Evolutionary conservation across 2,329 filamentous ascomycete genomes (phyloP).

Genomic region (Parastagonospora nodorum): DNA sequence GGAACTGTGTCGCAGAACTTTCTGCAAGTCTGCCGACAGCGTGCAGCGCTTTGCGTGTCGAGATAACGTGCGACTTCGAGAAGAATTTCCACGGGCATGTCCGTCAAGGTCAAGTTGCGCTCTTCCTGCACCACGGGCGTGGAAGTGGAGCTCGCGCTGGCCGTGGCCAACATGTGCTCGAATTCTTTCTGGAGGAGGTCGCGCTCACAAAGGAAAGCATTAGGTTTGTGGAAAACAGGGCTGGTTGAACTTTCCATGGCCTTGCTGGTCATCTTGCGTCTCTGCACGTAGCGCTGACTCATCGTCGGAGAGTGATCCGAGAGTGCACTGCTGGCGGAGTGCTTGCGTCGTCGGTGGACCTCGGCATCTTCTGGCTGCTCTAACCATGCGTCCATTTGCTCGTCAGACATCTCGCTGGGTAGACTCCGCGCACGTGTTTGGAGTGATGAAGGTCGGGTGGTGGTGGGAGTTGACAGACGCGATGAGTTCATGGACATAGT

Average conservation of each 20-base stretch:
- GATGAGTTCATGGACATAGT: neutral
- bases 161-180: neutral
- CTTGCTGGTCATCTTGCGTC: neutral
- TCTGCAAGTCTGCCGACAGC: neutral
- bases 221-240: neutral
- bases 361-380: slow-evolving; percentile 23
- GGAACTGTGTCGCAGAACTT: slow-evolving; percentile 2
- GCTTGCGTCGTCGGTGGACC: slow-evolving; percentile 17
- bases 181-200: neutral
- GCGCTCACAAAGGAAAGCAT: neutral
- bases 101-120: neutral
- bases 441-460: slow-evolving; percentile 3
- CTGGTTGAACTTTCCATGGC: neutral
- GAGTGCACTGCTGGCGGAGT: neutral
- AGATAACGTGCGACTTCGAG: neutral
- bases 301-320: neutral
- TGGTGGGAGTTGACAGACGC: slow-evolving; percentile 7
- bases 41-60: neutral
- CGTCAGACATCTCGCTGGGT: slow-evolving; percentile 19
- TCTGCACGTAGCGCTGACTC: neutral
- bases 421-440: slow-evolving; percentile 10
- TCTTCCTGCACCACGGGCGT: neutral
- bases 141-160: too few relatives aligned
- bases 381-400: slow-evolving; percentile 26
- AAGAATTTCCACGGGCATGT: slow-evolving; percentile 1